Percentiles rank a stretch among this genome's conserved stretches.
These are phyloP conservation scores for Solanum pimpinellifolium DNA, from an alignment of 257 asterid genomes.

Conservation along the genomic window DNA sequence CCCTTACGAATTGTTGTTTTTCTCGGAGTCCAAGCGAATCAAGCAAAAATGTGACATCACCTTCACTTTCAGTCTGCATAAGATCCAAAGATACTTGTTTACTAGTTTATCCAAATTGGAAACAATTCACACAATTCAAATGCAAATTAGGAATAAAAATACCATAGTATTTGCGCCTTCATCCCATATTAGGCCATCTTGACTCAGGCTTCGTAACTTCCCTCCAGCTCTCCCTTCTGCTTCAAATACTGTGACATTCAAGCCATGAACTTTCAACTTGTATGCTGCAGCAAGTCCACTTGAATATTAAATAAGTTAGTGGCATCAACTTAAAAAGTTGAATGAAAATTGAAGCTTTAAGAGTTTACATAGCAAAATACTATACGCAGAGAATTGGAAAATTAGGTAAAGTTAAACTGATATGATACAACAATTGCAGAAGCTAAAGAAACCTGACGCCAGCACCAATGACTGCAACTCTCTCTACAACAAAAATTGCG, in stretches of 20 bases:
- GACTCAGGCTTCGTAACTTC: conserved; percentile 56
- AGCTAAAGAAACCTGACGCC: not conserved
- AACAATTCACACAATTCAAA: not conserved
- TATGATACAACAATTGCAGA: not conserved
- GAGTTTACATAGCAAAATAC: not conserved
- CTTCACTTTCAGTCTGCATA: conserved; percentile 75
- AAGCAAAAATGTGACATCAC: conserved; percentile 62
- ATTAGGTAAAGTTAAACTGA: not conserved
- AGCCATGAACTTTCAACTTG: conserved; percentile 69
- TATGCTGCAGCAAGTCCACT: conserved; percentile 96
- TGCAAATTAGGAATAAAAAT: not conserved
- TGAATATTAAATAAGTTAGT: not conserved
- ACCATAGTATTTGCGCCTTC: conserved; percentile 99
- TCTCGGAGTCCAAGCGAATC: conserved; percentile 74
- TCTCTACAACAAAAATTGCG: not conserved
- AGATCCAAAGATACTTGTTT: conserved; percentile 1
- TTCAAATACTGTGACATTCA: conserved; percentile 74
- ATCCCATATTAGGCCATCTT: conserved; percentile 78
- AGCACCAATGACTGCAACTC: not conserved
- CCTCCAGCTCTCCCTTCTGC: conserved; percentile 84
- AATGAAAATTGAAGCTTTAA: not conserved
- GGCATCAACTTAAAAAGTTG: not conserved
- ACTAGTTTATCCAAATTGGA: not conserved
- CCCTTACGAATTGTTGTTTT: conserved; percentile 65
- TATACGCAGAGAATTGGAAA: not conserved